Evolutionary conservation across 2,329 filamentous ascomycete species (phyloP).

Genomic region (Fusarium bulbicola): DNA sequence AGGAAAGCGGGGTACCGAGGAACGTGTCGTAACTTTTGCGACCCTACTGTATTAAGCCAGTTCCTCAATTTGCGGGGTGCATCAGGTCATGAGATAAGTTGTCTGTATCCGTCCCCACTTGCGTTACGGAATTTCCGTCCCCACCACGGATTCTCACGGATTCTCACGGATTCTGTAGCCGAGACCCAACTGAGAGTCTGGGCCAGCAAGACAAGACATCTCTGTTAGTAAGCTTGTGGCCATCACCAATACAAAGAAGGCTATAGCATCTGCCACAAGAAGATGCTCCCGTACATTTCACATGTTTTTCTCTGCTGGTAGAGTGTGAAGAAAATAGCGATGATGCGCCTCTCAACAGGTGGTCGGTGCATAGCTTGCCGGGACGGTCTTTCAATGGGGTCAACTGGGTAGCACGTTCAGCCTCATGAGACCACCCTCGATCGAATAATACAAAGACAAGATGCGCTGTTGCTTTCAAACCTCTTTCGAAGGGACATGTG

Average conservation of each 20-base stretch:
- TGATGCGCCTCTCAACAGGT: background rate
- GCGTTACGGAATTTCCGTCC: background rate
- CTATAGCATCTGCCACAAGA: fast-evolving
- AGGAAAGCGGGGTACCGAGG: too few relatives aligned
- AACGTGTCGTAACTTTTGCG: too few relatives aligned
- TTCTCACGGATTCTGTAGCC: background rate
- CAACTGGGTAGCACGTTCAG: background rate
- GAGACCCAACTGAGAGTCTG: too few relatives aligned
- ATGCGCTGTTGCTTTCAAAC: background rate
- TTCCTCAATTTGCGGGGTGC: background rate
- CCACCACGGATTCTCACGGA: constrained; percentile 11
- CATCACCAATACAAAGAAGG: fast-evolving
- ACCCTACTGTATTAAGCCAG: background rate
- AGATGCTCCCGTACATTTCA: fast-evolving
- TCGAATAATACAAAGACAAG: fast-evolving
- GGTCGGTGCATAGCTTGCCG: background rate
- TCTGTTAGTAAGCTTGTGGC: fast-evolving
- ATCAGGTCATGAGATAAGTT: background rate
- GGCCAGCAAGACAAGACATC: background rate
- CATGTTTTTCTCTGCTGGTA: fast-evolving
- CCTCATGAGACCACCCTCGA: background rate
- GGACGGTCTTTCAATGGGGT: background rate
- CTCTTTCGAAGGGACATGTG: background rate
- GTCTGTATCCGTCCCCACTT: background rate
- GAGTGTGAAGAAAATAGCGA: background rate